Base-by-base conservation (phyloP, 805 yeast species). In the Diddensiella caesifluorescens region DNA sequence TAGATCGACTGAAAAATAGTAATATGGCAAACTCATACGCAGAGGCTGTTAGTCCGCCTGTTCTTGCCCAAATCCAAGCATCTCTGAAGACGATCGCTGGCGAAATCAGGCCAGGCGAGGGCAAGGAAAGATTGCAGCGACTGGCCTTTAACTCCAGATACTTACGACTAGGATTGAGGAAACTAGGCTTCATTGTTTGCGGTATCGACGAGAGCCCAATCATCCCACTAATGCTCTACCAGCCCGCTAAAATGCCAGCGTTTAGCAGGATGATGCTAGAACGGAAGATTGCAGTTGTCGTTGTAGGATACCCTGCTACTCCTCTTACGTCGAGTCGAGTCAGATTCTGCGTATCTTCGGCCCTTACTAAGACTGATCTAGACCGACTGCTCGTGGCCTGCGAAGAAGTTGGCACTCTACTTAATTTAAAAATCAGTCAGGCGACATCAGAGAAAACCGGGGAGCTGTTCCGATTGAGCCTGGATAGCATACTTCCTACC, bases 171-270 rank as follows among this genome's bases (percentile, higher is more conserved):
- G 99, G 95, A 39, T 72, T 92, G 57, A 87, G 85, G 62, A 80
- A 90, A 61, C 69, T 92, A 48, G 99, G 99, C 1, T 92, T 89
- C 62, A 87, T 89, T 56, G 92, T 88, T 35, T 83, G 80, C 53
- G 99, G 99, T 52, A 83, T 83, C 49, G 96, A 92, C 53, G 98
- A 92, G 63, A 84, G 95, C 31, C 99, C 99, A 1, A 95, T 92
- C 39, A 79, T 92, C 46, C 98, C 98, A 25, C 63, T 90, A 47
- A 68, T 92, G 60, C 65, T 89, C 49, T 92, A 83, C 59, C 77
- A 86, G 40, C 99, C 98, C 19, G 80, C 94, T 22, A 90, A 89
- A 61, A 87, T 92, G 95, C 94, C 95, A 20, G 88, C 90, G 0
- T 77, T 88, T 48, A 82, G 95, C 35, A 75, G 95, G 61, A 75